Conservation (phyloP, 2,329 filamentous ascomycete genomes). For the Aspergillus pseudoglaucus region DNA sequence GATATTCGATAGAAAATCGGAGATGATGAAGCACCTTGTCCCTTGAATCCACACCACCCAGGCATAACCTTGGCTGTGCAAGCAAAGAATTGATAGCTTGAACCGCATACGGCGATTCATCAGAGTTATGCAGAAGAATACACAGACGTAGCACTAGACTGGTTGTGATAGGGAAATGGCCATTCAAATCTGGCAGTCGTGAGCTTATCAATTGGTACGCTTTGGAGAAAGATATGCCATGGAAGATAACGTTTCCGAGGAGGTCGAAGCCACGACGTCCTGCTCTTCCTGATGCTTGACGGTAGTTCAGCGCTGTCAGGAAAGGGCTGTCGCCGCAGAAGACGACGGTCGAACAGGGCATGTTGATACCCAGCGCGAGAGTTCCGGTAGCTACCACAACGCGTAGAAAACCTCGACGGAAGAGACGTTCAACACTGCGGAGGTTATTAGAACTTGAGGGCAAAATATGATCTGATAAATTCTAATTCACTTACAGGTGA, state of each 20-base stretch:
- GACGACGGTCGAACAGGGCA: slow-evolving; percentile 76
- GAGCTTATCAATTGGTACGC: slow-evolving; percentile 66
- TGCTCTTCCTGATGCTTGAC: slow-evolving; percentile 69
- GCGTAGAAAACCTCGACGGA: slow-evolving; percentile 59
- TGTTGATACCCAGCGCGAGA: slow-evolving; percentile 71
- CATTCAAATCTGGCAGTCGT: slow-evolving; percentile 64
- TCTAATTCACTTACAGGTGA: slow-evolving; percentile 47
- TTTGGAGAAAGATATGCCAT: slow-evolving; percentile 55
- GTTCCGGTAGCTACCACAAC: slow-evolving; percentile 72
- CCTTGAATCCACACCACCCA: slow-evolving; percentile 62
- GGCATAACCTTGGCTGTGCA: slow-evolving; percentile 62
- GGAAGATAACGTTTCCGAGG: slow-evolving; percentile 75
- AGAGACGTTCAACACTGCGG: slow-evolving; percentile 43
- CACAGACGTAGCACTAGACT: slow-evolving; percentile 65
- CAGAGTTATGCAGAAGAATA: slow-evolving; percentile 59
- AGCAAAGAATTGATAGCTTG: slow-evolving; percentile 60
- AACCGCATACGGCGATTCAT: slow-evolving; percentile 55
- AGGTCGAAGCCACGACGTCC: slow-evolving; percentile 75
- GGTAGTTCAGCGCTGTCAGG: slow-evolving; percentile 68
- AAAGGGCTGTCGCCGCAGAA: slow-evolving; percentile 69
- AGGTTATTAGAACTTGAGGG: neutral
- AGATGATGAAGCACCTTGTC: slow-evolving; percentile 68
- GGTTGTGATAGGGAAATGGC: slow-evolving; percentile 72
- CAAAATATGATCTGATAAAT: neutral
- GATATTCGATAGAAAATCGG: slow-evolving; percentile 74